Percentiles rank a stretch among this genome's conserved stretches.
Conservation (phyloP, 148 eudicot species). For the Arbutus unedo region DNA sequence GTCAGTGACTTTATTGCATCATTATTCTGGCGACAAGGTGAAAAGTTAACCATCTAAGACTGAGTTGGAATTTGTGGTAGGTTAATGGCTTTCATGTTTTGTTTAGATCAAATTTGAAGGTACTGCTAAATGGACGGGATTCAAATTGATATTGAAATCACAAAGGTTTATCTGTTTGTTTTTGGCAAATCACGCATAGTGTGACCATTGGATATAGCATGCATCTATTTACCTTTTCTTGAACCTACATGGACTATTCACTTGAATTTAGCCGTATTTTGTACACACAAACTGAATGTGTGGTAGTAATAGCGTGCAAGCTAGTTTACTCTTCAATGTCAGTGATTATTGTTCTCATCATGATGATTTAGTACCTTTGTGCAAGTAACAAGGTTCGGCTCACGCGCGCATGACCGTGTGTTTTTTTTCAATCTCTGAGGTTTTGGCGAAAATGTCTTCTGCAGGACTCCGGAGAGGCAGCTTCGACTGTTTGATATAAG, state of each 20-base stretch:
- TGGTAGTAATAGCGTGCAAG: neutral
- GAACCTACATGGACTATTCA: neutral
- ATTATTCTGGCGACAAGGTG: neutral
- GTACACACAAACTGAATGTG: neutral
- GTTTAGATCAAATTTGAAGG: neutral
- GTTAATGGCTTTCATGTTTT: neutral
- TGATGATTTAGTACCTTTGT: neutral
- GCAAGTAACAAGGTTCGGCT: neutral
- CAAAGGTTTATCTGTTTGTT: too few species aligned
- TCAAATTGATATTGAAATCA: neutral
- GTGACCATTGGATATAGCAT: neutral
- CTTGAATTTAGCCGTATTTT: neutral
- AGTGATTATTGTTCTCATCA: neutral
- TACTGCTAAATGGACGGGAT: neutral
- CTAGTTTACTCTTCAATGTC: neutral
- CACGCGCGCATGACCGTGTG: too few species aligned
- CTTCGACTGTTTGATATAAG: slow-evolving; percentile 80
- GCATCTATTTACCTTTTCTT: neutral
- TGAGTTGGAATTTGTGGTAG: neutral
- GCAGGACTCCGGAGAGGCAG: slow-evolving; percentile 83
- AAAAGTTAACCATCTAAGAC: neutral
- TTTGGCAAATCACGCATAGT: neutral
- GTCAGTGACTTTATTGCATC: neutral
- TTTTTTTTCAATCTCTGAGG: too few species aligned
- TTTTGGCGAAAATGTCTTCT: slow-evolving; percentile 14